Evolutionary conservation across 768 basidiomycete species (phyloP).

Genomic region (Cyathus striatus): DNA sequence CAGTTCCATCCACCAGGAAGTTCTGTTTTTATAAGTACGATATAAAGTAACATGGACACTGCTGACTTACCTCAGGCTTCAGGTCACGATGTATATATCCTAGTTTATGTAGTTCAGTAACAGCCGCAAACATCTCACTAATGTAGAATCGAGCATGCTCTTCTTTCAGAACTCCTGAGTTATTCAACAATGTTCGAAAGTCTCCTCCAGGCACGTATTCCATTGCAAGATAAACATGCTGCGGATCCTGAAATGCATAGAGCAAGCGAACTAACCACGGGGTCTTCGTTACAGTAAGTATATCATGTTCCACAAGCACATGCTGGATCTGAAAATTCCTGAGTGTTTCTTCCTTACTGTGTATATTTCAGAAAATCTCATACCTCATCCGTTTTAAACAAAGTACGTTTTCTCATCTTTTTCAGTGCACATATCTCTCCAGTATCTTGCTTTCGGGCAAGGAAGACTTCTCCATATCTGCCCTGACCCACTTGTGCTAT

Average conservation of each 20-base stretch:
- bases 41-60: not conserved
- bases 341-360: no score
- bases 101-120: conserved; percentile 92
- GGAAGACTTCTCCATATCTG: conserved; percentile 96
- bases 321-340: conserved; percentile 86
- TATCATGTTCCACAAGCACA: conserved; percentile 95
- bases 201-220: conserved; percentile 99
- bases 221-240: conserved; percentile 95
- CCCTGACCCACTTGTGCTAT: conserved; percentile 99
- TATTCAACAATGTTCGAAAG: conserved; percentile 95
- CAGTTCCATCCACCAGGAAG: conserved; percentile 91
- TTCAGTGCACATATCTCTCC: conserved; percentile 96
- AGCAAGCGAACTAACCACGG: conserved; percentile 94
- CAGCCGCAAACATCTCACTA: conserved; percentile 94
- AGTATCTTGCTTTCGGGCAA: conserved; percentile 92
- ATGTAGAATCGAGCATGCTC: conserved; percentile 97
- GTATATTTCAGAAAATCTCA: no score
- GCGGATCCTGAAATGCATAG: conserved; percentile 94
- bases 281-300: conserved; percentile 94
- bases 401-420: conserved; percentile 92
- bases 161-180: conserved; percentile 95
- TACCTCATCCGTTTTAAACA: conserved; percentile 99
- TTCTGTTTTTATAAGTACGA: conserved; percentile 47
- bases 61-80: not conserved
- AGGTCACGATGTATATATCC: conserved; percentile 98